phyloP scores from a whole-genome alignment of 1,139 yeast genomes.

The Scheffersomyces parashehatae region DNA sequence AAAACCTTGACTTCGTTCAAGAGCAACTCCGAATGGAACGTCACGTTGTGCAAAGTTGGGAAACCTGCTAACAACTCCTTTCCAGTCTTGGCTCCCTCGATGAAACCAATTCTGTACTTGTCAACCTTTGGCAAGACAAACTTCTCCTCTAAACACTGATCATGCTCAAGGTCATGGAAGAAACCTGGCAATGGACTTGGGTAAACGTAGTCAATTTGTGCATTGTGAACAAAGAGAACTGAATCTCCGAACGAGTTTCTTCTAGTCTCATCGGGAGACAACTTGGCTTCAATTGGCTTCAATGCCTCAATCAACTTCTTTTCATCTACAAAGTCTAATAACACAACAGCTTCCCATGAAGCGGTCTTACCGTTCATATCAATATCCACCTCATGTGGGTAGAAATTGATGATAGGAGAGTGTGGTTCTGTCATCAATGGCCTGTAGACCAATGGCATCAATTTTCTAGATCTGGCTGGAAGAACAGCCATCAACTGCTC shows the following conservation, averaged over 20 bases:
- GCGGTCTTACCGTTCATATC: constrained; percentile 96
- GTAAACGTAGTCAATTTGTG: constrained; percentile 69
- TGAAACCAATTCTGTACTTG: constrained; percentile 57
- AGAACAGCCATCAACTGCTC: constrained; percentile 98
- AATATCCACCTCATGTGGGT: constrained; percentile 84
- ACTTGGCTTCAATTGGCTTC: constrained; percentile 56
- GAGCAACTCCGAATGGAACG: constrained; percentile 49
- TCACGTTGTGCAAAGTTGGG: constrained; percentile 76
- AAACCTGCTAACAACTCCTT: constrained; percentile 79
- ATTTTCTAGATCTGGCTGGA: constrained; percentile 84
- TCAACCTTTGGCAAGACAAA: constrained; percentile 54
- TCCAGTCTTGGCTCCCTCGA: constrained; percentile 71
- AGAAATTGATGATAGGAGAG: constrained; percentile 88
- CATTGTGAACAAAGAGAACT: constrained; percentile 68
- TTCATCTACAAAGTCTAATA: constrained; percentile 90
- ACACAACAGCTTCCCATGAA: constrained; percentile 98
- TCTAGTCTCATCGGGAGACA: constrained; percentile 66
- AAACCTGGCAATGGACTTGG: constrained; percentile 79
- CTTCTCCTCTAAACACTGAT: constrained; percentile 67
- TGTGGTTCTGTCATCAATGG: constrained; percentile 84
- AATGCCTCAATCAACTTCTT: constrained; percentile 70
- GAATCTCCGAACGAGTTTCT: constrained; percentile 78
- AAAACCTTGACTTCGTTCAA: constrained; percentile 75
- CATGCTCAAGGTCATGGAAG: constrained; percentile 75
- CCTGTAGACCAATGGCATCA: constrained; percentile 79